These are phyloP conservation scores for Margaritispora aquatica DNA, from an alignment of 495 filamentous ascomycete species.

Conservation along the genomic window DNA sequence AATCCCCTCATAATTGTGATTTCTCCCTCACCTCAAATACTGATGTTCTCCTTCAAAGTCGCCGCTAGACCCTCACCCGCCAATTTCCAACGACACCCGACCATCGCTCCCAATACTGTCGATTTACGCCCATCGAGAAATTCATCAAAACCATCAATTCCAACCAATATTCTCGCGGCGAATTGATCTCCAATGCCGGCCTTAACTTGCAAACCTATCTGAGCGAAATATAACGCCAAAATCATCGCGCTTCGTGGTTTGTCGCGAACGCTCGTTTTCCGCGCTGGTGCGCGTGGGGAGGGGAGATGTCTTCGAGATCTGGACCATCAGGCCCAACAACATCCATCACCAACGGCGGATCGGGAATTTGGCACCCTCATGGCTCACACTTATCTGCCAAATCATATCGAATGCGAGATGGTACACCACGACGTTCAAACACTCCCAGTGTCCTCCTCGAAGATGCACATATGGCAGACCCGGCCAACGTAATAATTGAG, in stretches of 20 bases:
- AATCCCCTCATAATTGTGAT: neutral
- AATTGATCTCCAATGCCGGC: slow-evolving; percentile 18
- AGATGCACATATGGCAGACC: slow-evolving; percentile 22
- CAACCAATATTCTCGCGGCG: slow-evolving; percentile 5
- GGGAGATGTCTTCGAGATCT: slow-evolving; percentile 19
- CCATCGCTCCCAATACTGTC: slow-evolving; percentile 5
- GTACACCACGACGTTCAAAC: slow-evolving; percentile 21
- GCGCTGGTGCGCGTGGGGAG: slow-evolving; percentile 17
- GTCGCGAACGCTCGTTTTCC: slow-evolving; percentile 15
- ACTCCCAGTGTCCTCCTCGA: slow-evolving; percentile 19
- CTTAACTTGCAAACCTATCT: slow-evolving; percentile 10
- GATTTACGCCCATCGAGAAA: slow-evolving; percentile 14
- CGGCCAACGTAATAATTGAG: slow-evolving; percentile 26
- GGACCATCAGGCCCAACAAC: slow-evolving; percentile 26
- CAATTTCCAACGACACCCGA: slow-evolving; percentile 10
- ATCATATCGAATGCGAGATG: slow-evolving; percentile 14
- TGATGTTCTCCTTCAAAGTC: neutral
- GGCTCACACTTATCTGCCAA: slow-evolving; percentile 19
- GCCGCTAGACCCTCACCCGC: neutral
- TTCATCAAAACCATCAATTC: slow-evolving; percentile 19
- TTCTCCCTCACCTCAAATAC: neutral
- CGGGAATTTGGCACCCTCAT: slow-evolving; percentile 37
- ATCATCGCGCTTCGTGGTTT: slow-evolving; percentile 10
- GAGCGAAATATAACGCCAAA: slow-evolving; percentile 11
- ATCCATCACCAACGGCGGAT: slow-evolving; percentile 39